phyloP scores from a whole-genome alignment of 805 yeast genomes.

The Suhomyces sp. region DNA sequence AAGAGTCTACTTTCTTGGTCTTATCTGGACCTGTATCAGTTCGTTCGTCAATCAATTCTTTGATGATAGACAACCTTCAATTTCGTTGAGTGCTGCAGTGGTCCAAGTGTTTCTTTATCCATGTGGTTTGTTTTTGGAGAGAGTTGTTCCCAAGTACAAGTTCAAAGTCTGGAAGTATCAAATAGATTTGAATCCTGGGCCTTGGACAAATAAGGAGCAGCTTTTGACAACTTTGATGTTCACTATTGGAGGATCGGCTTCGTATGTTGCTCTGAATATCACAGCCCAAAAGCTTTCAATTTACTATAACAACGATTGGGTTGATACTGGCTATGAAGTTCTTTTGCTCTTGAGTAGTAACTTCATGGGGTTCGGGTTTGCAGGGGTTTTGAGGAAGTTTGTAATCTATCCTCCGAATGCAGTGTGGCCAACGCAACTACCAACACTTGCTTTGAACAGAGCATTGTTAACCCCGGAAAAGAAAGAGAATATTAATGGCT shows the following conservation, averaged over 20 bases:
- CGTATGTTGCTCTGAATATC: slow-evolving; percentile 23
- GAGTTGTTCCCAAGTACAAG: slow-evolving; percentile 37
- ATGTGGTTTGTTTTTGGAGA: slow-evolving; percentile 36
- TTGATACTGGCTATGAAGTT: slow-evolving; percentile 18
- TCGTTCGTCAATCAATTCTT: slow-evolving; percentile 57
- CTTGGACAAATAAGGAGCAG: slow-evolving; percentile 65
- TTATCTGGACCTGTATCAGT: slow-evolving; percentile 57
- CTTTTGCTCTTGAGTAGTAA: slow-evolving; percentile 14
- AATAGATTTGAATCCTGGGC: slow-evolving; percentile 53
- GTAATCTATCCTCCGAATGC: slow-evolving; percentile 27
- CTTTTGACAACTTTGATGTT: slow-evolving; percentile 55
- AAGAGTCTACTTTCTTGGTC: slow-evolving; percentile 53
- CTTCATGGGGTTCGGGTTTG: slow-evolving; percentile 19
- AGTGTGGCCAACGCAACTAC: slow-evolving; percentile 30
- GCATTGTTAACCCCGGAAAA: slow-evolving; percentile 28
- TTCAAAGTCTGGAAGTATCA: slow-evolving; percentile 10
- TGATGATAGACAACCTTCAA: slow-evolving; percentile 51
- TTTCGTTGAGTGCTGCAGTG: slow-evolving; percentile 43
- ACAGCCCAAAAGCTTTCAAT: slow-evolving; percentile 21
- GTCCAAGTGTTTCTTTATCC: slow-evolving; percentile 48
- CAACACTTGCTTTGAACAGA: slow-evolving; percentile 30
- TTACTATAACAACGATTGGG: slow-evolving; percentile 26
- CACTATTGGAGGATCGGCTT: slow-evolving; percentile 32
- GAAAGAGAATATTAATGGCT: slow-evolving; percentile 29
- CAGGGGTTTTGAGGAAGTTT: slow-evolving; percentile 20